phyloP scores from a whole-genome alignment of 2,329 filamentous ascomycete genomes.

The Mycogone perniciosa region DNA sequence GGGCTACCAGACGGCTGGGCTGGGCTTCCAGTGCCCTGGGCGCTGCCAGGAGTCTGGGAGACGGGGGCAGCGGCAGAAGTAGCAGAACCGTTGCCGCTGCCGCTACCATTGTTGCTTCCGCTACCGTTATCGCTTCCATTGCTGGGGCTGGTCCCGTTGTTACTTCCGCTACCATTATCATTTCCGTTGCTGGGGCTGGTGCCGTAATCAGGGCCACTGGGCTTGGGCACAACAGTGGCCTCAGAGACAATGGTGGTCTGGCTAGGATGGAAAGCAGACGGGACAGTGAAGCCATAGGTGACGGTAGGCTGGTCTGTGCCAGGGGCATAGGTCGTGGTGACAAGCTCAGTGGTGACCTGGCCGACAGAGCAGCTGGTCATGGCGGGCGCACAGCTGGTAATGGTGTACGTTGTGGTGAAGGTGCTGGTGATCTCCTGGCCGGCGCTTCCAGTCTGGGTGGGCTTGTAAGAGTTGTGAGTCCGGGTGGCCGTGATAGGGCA shows the following conservation, averaged over 20 bases:
- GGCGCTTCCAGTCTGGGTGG: constrained; percentile 2
- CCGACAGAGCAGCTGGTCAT: constrained; percentile 50
- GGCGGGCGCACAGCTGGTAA: constrained; percentile 50
- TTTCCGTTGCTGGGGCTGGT: no score
- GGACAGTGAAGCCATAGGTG: neutral
- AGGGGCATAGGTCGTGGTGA: constrained; percentile 16
- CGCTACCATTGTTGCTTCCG: neutral
- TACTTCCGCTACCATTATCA: no score
- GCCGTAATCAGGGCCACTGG: no score
- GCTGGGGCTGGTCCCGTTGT: no score
- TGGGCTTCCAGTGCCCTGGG: neutral
- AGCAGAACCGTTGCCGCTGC: neutral
- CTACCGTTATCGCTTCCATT: no score
- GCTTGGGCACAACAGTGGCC: no score
- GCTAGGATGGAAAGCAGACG: no score
- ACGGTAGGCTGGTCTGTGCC: constrained; percentile 9
- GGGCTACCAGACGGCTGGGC: neutral
- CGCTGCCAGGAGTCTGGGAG: neutral
- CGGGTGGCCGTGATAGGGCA: constrained; percentile 24
- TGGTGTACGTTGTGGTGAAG: constrained; percentile 48
- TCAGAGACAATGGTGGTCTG: neutral
- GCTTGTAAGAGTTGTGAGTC: neutral
- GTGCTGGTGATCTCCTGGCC: constrained; percentile 26
- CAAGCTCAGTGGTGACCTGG: constrained; percentile 14
- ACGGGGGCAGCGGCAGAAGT: neutral